Conservation (phyloP, 1,284 basidiomycete species). For the Veloboletus limbatus region DNA sequence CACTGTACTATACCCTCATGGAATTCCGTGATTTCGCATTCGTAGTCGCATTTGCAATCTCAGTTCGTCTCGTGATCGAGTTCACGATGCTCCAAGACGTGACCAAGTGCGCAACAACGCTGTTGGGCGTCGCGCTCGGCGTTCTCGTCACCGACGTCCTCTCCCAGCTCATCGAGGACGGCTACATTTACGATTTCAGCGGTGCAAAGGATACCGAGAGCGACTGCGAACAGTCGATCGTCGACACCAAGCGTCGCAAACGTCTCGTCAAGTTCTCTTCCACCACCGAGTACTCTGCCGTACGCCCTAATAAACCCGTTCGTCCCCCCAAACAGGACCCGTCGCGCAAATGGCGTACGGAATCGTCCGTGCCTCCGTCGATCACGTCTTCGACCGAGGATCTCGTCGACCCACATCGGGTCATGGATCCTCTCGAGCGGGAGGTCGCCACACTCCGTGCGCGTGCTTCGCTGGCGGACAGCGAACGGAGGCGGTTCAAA, state of each 20-base stretch:
- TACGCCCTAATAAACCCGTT: conserved; percentile 18
- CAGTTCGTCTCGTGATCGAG: conserved; percentile 59
- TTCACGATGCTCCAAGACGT: conserved; percentile 52
- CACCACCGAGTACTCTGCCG: conserved; percentile 23
- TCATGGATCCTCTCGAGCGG: conserved; percentile 63
- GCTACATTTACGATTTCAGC: conserved; percentile 27
- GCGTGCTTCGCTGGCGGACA: conserved; percentile 74
- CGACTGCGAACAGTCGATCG: conserved; percentile 12
- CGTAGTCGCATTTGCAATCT: conserved; percentile 53
- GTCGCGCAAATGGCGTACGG: conserved; percentile 31
- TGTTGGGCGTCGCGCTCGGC: conserved; percentile 62
- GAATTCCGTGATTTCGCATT: conserved; percentile 53
- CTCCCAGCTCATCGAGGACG: conserved; percentile 56
- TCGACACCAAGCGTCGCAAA: conserved; percentile 27
- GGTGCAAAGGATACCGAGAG: conserved; percentile 22
- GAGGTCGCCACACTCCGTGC: conserved; percentile 69
- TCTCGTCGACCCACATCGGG: conserved; percentile 52
- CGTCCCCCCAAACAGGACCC: conserved; percentile 34
- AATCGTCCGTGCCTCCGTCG: conserved; percentile 32
- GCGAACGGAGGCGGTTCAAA: conserved; percentile 73
- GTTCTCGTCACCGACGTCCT: conserved; percentile 65
- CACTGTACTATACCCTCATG: conserved; percentile 61
- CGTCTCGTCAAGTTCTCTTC: conserved; percentile 35
- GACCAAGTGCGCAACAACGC: conserved; percentile 50
- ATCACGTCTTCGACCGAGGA: conserved; percentile 59